Base-by-base conservation (phyloP, 2,329 filamentous ascomycete species). In the Graphilbum ipis-grandicollis region DNA sequence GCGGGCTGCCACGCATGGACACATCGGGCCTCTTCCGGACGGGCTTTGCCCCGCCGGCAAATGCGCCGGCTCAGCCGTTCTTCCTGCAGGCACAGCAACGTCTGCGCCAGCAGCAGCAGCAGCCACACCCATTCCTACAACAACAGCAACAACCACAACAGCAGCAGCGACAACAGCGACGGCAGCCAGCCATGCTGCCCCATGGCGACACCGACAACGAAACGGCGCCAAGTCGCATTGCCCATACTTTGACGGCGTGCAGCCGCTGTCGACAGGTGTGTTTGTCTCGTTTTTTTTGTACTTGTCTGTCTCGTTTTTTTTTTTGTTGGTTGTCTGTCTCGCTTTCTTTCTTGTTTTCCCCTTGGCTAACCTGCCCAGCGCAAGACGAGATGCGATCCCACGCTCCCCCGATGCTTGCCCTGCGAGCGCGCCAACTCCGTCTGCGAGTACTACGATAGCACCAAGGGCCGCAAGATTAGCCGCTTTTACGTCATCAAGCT, bases 331-430 rank as follows among this genome's bases (percentile, higher is more conserved):
- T 38, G 32, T 28, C 21, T 23, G 14, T 29, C 26, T 29, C 12
- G 9, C 18, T 21, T 5, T 17, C 19, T 39, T 9, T 21, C 21
- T 34, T n/a, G 19, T 29, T 28, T 32, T 39, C 22, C 28, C 32
- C 6, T 35, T 33, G 37, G 14, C 33, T 31, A 2, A n/a, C n/a
- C 5, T 6, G n/a, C 36, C 10, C 52, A 93, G 86, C 77, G 88
- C 50, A 98, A 98, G 66, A 96, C 88, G 28, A 71, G 85, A 64
- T 98, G 90, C 63, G 90, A 96, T 58, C 82, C 90, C 4, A 82
- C 81, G 13, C 71, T 98, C 18, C 90, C 90, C 30, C 79, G 81
- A 51, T 98, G 90, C 57, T 71, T 83, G 15, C 86, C 88, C 18
- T 98, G 90, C 61, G 85, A 94, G 59, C 74, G 88, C 47, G 86